These are phyloP conservation scores for Aspergillus quadrilineatus DNA, from an alignment of 2,329 filamentous ascomycete genomes.

Conservation along the genomic window DNA sequence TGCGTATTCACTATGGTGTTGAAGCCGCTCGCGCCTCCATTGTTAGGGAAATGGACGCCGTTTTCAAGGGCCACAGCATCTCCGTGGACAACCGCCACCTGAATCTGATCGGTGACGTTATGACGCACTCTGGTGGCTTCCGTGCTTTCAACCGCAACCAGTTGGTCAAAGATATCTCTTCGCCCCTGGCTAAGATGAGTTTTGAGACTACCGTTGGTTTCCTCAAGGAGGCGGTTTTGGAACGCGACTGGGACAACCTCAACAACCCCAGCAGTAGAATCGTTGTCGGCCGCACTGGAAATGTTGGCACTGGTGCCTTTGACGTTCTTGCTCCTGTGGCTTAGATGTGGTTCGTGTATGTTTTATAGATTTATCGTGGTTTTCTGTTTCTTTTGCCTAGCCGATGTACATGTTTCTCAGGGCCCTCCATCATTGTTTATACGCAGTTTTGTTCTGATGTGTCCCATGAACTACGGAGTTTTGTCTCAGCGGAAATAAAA, in stretches of 20 bases:
- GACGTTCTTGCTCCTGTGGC: constrained; percentile 68
- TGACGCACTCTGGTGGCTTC: constrained; percentile 92
- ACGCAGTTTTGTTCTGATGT: constrained; percentile 30
- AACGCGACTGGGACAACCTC: constrained; percentile 87
- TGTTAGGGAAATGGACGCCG: constrained; percentile 76
- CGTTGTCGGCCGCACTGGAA: constrained; percentile 79
- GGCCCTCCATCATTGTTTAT: constrained; percentile 25
- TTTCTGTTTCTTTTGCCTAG: constrained; percentile 15
- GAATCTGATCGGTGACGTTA: constrained; percentile 93
- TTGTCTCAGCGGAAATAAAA: constrained; percentile 37
- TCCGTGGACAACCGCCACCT: constrained; percentile 87
- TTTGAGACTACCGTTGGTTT: constrained; percentile 97
- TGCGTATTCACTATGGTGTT: constrained; percentile 84
- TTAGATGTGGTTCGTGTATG: constrained; percentile 25
- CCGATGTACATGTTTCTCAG: constrained; percentile 22
- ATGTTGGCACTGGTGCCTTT: constrained; percentile 86
- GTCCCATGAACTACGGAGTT: constrained; percentile 40
- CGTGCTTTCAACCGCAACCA: constrained; percentile 91
- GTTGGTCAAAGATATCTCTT: constrained; percentile 73
- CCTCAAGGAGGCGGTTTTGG: constrained; percentile 85
- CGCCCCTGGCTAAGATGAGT: constrained; percentile 97
- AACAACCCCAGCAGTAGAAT: constrained; percentile 82
- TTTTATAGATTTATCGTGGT: not conserved
- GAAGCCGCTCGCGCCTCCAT: constrained; percentile 88
- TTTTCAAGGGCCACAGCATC: constrained; percentile 91